These are phyloP conservation scores for Globisporangium carolinianum DNA, from an alignment of 352 stramenopile species.

Conservation along the genomic window DNA sequence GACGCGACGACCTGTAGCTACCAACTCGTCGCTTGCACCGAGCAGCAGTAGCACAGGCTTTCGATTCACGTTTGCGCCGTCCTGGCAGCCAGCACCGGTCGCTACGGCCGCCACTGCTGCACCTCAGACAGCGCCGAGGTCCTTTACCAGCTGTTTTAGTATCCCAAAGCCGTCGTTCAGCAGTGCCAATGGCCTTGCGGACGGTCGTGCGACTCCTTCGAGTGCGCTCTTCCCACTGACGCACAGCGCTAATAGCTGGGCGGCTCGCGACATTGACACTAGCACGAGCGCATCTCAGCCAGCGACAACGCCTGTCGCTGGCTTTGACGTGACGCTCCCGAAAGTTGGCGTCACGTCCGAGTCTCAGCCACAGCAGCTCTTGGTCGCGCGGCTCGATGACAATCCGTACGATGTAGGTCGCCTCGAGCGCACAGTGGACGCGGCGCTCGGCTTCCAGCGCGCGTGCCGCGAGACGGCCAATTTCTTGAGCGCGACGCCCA, in stretches of 20 bases:
- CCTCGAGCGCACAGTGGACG: constrained; percentile 49
- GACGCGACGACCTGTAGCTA: background rate
- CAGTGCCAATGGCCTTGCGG: background rate
- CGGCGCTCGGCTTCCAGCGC: constrained; percentile 19
- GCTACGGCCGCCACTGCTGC: background rate
- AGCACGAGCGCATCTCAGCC: background rate
- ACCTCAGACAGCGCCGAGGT: background rate
- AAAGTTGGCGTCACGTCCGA: background rate
- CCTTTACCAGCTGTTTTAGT: constrained; percentile 4
- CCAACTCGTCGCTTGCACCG: background rate
- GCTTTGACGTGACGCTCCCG: constrained; percentile 9
- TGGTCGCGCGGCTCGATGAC: constrained; percentile 44
- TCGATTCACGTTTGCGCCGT: constrained; percentile 7
- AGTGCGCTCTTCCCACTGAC: no score
- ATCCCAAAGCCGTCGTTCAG: background rate
- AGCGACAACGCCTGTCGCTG: background rate
- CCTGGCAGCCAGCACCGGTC: constrained; percentile 1
- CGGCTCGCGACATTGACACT: background rate
- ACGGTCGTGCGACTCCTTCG: no score
- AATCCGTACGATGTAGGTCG: constrained; percentile 54
- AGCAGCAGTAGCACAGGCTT: constrained; percentile 1
- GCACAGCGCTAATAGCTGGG: background rate
- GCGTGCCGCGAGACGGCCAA: constrained; percentile 7
- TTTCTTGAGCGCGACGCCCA: constrained; percentile 6
- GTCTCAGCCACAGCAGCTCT: constrained; percentile 8